Evolutionary conservation across 805 yeast species (phyloP), one percentile per base, ranked within the genome.

Genomic region (Saturnispora ahearnii): DNA sequence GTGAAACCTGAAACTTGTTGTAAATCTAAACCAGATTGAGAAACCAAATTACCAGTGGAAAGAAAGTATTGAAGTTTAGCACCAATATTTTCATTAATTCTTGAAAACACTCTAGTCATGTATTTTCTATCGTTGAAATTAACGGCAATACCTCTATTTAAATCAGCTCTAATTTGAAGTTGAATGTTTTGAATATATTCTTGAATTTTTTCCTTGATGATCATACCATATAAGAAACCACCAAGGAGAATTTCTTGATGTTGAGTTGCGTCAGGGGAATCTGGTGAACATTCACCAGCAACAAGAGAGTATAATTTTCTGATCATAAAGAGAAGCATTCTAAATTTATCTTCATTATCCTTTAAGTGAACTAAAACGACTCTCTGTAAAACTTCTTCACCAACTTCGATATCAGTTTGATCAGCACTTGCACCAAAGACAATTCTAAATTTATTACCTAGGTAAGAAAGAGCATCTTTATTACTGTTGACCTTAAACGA

Each of bases 181-280:
- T 79, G 76, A 63, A 93, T 79, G 61, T 73, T 77, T 59, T 78
- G 82, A 58, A 93, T 72, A 64, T 88, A 90, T 67, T 93, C 99
- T 59, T 93, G 99, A 54, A 93, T 82, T 66, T 93, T 93, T 70
- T 93, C 99, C 67, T 93, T 93, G 61, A 93, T 68, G 57, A 93
- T 91, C 96, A 90, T 90, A 58, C 97, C 97, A 60, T 88, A 93
- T 49, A 93, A 73, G 77, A 93, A 87, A 13, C 99, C 99, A 56
- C 98, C 98, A 51, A 93, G 76, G 55, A 93, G 71, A 31, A 93
- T 87, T 71, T 93, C 99, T 71, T 93, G 99, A 74, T 93, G 97
- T 74, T 93, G 99, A 9, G 96, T 87, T 45, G 98, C 95, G 82
- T 93, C 99, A 65, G 99, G 99, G 70, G 93, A 93, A 68, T 93